phyloP scores from a whole-genome alignment of 768 basidiomycete species.

The Rhodotorula diobovata region DNA sequence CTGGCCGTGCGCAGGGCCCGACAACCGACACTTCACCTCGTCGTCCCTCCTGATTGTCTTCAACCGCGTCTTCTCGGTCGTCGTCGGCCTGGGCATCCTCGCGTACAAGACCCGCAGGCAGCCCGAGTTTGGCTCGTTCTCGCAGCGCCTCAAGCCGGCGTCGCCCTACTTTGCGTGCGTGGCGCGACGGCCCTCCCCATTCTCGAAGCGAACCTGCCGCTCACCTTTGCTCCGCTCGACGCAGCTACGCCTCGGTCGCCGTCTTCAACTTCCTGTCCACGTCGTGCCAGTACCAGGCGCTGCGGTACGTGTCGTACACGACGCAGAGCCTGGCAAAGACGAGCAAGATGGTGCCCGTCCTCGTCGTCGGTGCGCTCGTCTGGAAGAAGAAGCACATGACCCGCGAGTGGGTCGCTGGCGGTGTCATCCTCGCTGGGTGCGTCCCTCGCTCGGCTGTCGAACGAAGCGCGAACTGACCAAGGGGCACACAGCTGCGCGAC shows the following conservation, averaged over 20 bases:
- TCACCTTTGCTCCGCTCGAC: not conserved
- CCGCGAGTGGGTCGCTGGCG: slow-evolving; percentile 38
- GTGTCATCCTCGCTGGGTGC: slow-evolving; percentile 36
- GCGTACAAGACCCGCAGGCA: slow-evolving; percentile 11
- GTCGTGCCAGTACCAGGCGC: slow-evolving; percentile 41
- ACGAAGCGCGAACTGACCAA: not conserved
- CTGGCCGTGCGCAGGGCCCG: slow-evolving; percentile 11
- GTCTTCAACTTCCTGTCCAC: slow-evolving; percentile 41
- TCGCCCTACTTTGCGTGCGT: slow-evolving; percentile 3
- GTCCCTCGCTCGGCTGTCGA: not conserved
- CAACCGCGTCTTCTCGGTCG: slow-evolving; percentile 39
- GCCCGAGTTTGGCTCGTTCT: slow-evolving; percentile 2
- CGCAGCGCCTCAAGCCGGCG: slow-evolving; percentile 7
- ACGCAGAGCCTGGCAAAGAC: slow-evolving; percentile 42
- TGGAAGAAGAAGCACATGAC: slow-evolving; percentile 37
- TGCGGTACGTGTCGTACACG: slow-evolving; percentile 35
- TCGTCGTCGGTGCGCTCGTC: slow-evolving; percentile 38
- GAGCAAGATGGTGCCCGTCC: slow-evolving; percentile 44
- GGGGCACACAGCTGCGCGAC: slow-evolving; percentile 19
- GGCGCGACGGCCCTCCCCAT: not conserved
- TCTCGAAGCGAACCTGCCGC: not conserved
- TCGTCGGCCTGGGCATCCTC: slow-evolving; percentile 32
- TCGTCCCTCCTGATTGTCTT: slow-evolving; percentile 39
- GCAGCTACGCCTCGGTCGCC: slow-evolving; percentile 36
- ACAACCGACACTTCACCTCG: slow-evolving; percentile 39